A percentile compares a stretch with the other conserved stretches of the same genome.
Evolutionary conservation across 2,329 filamentous ascomycete genomes (phyloP).

Genomic region (Colletotrichum phormii): DNA sequence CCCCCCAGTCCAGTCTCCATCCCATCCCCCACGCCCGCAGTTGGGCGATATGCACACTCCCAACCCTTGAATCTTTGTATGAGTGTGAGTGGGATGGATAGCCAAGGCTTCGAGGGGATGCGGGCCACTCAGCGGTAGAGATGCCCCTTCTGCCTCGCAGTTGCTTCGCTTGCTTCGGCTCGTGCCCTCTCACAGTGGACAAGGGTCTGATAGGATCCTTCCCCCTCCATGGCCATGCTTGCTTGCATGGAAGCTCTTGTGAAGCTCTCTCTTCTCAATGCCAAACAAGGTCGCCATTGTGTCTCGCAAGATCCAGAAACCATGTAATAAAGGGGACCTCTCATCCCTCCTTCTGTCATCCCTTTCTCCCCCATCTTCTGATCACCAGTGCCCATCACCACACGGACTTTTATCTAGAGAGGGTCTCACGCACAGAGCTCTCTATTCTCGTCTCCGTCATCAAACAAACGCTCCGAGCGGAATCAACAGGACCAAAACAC

Average conservation of each 20-base stretch:
- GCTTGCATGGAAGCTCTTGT: neutral
- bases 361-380: neutral
- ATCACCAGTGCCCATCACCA: neutral
- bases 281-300: neutral
- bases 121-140: neutral
- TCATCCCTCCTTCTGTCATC: constrained; percentile 4
- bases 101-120: constrained; percentile 4
- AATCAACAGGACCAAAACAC: neutral
- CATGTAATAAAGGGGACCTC: constrained; percentile 17
- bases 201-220: neutral
- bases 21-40: neutral
- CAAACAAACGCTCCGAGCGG: neutral
- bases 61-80: neutral
- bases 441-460: neutral
- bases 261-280: neutral
- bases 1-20: neutral
- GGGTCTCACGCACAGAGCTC: neutral
- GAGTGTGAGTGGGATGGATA: neutral
- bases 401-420: constrained; percentile 5
- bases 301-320: neutral
- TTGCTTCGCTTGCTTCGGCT: neutral
- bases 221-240: neutral
- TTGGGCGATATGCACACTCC: constrained; percentile 25
- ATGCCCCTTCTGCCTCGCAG: constrained; percentile 14
- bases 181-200: neutral